A percentile compares a stretch with the other conserved stretches of the same genome.
Conservation (phyloP, 371 early-diverging fungal genomes). For the Ordospora colligata region DNA sequence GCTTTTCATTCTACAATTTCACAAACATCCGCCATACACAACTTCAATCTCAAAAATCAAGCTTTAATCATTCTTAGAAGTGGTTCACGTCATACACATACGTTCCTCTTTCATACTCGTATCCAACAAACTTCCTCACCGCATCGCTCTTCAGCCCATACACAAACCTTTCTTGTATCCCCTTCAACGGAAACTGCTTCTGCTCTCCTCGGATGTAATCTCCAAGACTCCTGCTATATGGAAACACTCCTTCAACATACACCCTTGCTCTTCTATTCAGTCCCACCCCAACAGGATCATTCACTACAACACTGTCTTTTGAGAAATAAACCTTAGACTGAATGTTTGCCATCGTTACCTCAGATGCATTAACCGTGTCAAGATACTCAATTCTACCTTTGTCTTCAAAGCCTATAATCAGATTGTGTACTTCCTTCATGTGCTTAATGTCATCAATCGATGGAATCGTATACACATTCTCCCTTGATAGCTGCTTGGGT, state of each 20-base stretch:
- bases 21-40: neutral
- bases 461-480: slow-evolving; percentile 39
- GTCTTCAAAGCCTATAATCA: slow-evolving; percentile 32
- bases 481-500: neutral
- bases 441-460: slow-evolving; percentile 17
- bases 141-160: slow-evolving; percentile 47
- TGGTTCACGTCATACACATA: slow-evolving; percentile 53
- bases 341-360: slow-evolving; percentile 15
- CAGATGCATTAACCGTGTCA: slow-evolving; percentile 30
- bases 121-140: slow-evolving; percentile 47
- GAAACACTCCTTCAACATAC: slow-evolving; percentile 31
- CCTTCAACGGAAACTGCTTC: slow-evolving; percentile 28
- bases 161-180: slow-evolving; percentile 47
- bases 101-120: slow-evolving; percentile 41
- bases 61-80: slow-evolving; percentile 26
- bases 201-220: slow-evolving; percentile 12
- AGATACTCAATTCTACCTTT: slow-evolving; percentile 48
- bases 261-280: slow-evolving; percentile 45
- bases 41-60: neutral
- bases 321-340: slow-evolving; percentile 26
- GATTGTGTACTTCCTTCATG: slow-evolving; percentile 19
- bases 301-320: slow-evolving; percentile 15
- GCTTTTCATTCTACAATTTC: no score
- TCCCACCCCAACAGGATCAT: slow-evolving; percentile 36
- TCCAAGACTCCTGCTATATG: neutral